phyloP scores from a whole-genome alignment of 768 basidiomycete genomes.

The Suillus discolor region DNA sequence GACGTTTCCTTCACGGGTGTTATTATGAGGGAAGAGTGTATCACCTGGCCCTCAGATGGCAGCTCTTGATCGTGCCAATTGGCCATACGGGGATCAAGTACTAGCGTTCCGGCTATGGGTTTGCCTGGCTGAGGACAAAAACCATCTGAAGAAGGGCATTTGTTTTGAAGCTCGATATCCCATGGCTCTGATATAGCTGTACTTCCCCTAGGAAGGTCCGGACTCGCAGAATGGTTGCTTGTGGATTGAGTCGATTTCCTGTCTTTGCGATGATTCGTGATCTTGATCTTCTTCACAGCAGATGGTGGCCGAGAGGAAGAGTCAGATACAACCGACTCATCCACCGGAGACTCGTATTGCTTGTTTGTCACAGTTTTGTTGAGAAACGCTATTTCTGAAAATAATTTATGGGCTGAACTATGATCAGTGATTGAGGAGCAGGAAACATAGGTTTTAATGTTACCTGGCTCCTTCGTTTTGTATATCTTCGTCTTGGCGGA shows the following conservation, averaged over 20 bases:
- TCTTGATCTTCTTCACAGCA: slow-evolving; percentile 11
- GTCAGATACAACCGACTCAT: not conserved
- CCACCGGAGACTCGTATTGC: slow-evolving; percentile 6
- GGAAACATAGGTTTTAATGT: not conserved
- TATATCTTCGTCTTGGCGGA: slow-evolving; percentile 29
- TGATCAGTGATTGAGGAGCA: slow-evolving; percentile 6
- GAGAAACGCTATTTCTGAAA: slow-evolving; percentile 53
- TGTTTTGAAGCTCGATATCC: slow-evolving; percentile 53
- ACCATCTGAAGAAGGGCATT: slow-evolving; percentile 25
- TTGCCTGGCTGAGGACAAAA: slow-evolving; percentile 20
- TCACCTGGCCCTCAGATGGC: slow-evolving; percentile 4
- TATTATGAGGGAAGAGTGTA: not conserved
- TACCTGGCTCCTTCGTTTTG: slow-evolving; percentile 18
- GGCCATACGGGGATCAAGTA: slow-evolving; percentile 38
- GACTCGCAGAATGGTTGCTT: not conserved
- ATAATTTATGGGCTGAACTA: slow-evolving; percentile 23
- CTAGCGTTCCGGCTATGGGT: slow-evolving; percentile 28
- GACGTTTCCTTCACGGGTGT: not conserved
- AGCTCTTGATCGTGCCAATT: slow-evolving; percentile 28
- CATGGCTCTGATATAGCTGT: slow-evolving; percentile 47
- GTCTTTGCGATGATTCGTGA: slow-evolving; percentile 8
- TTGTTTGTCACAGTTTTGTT: slow-evolving; percentile 25
- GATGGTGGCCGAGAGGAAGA: slow-evolving; percentile 16
- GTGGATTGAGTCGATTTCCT: not conserved
- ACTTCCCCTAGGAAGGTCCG: slow-evolving; percentile 7